These are phyloP conservation scores for Debaryomyces tyrocola DNA, from an alignment of 805 yeast genomes.

Conservation along the genomic window DNA sequence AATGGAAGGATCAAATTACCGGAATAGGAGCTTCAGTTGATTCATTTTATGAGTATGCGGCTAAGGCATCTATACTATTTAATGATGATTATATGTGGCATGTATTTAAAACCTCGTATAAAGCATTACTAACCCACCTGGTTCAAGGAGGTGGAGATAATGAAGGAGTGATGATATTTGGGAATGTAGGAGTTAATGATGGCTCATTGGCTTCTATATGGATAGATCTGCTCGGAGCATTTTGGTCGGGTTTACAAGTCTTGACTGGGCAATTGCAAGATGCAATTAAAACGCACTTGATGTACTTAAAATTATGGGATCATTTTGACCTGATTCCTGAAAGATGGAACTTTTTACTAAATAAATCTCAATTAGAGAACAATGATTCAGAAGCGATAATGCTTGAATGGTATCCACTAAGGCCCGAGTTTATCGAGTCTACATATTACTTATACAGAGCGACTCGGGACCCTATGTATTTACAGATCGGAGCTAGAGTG, in stretches of 20 bases:
- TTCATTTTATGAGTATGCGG: slow-evolving; percentile 85
- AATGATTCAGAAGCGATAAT: slow-evolving; percentile 30
- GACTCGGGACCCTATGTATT: slow-evolving; percentile 80
- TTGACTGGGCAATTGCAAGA: slow-evolving; percentile 70
- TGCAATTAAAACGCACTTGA: slow-evolving; percentile 61
- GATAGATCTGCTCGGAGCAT: slow-evolving; percentile 87
- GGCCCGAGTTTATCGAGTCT: slow-evolving; percentile 92
- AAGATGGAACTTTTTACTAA: slow-evolving; percentile 58
- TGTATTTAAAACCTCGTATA: slow-evolving; percentile 49
- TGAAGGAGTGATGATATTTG: slow-evolving; percentile 40
- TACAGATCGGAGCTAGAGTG: slow-evolving; percentile 70
- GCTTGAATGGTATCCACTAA: slow-evolving; percentile 86
- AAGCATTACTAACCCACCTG: slow-evolving; percentile 50
- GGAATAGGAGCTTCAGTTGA: slow-evolving; percentile 93
- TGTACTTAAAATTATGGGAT: slow-evolving; percentile 77
- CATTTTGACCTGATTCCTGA: slow-evolving; percentile 83
- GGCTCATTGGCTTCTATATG: slow-evolving; percentile 59
- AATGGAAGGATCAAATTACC: slow-evolving; percentile 59
- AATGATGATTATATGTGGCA: slow-evolving; percentile 64
- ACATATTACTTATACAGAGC: slow-evolving; percentile 82
- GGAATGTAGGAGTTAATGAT: slow-evolving; percentile 55
- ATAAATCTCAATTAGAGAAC: slow-evolving; percentile 1
- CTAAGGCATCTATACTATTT: slow-evolving; percentile 73
- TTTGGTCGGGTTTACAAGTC: slow-evolving; percentile 84
- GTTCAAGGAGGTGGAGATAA: slow-evolving; percentile 25